Evolutionary conservation across 2,329 filamentous ascomycete species (phyloP), one percentile per base, ranked within the genome.

Genomic region (Coleophoma eucalyptorum): DNA sequence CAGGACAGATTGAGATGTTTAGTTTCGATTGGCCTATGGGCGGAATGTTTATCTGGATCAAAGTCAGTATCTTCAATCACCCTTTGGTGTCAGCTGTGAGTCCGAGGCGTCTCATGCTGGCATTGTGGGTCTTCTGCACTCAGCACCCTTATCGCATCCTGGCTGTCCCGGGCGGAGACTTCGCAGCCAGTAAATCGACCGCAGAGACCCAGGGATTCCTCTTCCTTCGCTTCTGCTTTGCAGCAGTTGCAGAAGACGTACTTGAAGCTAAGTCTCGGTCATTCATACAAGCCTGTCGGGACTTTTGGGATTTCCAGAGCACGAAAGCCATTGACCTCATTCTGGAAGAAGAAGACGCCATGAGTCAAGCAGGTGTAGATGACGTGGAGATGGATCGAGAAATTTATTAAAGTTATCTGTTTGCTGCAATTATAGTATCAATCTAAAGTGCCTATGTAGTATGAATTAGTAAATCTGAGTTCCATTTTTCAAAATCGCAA

Each of bases 41-140:
- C 33, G 90, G 91, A 65, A 96, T 96, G 90, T 96, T 96, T 67
- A 69, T 93, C 52, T 96, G 90, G 90, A 61, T 95, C 6, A 77
- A 80, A 52, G 69, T 92, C 52, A 76, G 81, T 64, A 86, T 91
- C 61, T 78, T 84, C 51, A 72, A 74, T 3, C 90, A 95, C 64
- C 88, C 89, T n/a, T 76, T 94, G 7, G 38, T 7, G 8, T 26
- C 43, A 8, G 3, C 12, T 32, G 7, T 32, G 3, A 8, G 66
- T 67, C 33, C 65, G 70, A 38, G 70, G 19, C 38, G 38, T 42
- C 38, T 42, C 4, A 42, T 42, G 3, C 8, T 42, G 18, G 38
- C 38, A 42, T 42, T 42, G 8, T 42, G 8, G 38, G 19, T 42
- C 13, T 42, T 7, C 7, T 42, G 38, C 10, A 42, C 38, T 10